Percentiles rank a stretch among this genome's conserved stretches.
phyloP scores from a whole-genome alignment of 2,329 filamentous ascomycete species.

The Epichloe bromicola region DNA sequence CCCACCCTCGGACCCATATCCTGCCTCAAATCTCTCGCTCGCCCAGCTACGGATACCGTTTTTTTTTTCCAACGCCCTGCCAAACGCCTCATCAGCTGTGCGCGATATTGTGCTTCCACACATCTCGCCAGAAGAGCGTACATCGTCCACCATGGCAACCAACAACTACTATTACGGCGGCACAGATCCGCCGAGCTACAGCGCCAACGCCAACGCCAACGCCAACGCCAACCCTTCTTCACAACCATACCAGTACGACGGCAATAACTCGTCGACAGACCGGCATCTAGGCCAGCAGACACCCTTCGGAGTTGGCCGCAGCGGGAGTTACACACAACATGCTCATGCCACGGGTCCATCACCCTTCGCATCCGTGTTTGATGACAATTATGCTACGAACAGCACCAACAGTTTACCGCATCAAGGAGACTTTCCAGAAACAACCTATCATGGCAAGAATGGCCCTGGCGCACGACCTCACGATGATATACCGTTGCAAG shows the following conservation, averaged over 20 bases:
- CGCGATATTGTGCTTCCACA: neutral
- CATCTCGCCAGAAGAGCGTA: neutral
- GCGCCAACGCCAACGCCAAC: conserved; percentile 5
- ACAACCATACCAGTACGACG: conserved; percentile 25
- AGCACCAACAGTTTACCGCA: conserved; percentile 27
- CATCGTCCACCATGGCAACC: conserved; percentile 38
- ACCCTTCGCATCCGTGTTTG: conserved; percentile 54
- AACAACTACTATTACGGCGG: conserved; percentile 49
- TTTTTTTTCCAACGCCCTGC: neutral
- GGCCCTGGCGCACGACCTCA: conserved; percentile 20
- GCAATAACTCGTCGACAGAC: conserved; percentile 8
- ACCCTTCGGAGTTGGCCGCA: conserved; percentile 16
- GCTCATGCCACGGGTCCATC: conserved; percentile 27
- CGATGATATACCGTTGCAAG: conserved; percentile 46
- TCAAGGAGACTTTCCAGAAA: conserved; percentile 33
- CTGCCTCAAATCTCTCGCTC: neutral
- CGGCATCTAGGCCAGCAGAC: conserved; percentile 2
- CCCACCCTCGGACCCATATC: neutral
- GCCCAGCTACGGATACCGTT: neutral
- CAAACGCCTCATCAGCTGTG: neutral
- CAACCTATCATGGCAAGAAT: conserved; percentile 41
- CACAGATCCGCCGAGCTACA: conserved; percentile 29
- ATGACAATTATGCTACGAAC: conserved; percentile 51
- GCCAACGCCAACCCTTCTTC: conserved; percentile 23
- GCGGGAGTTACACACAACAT: conserved; percentile 9